Conservation (phyloP, 2,329 filamentous ascomycete genomes). For the Emergomyces pasteurianus region DNA sequence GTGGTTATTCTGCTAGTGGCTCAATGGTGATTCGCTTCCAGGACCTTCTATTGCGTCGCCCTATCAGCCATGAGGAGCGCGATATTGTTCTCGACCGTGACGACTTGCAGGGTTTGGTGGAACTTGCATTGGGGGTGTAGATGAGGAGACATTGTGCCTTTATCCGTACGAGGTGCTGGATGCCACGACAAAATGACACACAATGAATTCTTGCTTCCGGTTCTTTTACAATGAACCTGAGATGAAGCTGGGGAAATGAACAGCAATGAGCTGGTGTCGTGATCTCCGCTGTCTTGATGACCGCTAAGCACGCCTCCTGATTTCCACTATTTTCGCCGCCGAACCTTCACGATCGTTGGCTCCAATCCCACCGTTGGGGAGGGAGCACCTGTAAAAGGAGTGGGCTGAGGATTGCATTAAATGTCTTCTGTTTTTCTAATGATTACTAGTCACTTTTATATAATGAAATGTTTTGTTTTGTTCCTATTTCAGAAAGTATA, state of each 20-base stretch:
- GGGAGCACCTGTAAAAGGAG: neutral
- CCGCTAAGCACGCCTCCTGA: neutral
- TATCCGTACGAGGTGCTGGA: neutral
- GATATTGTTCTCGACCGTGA: constrained; percentile 3
- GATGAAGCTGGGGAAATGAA: no score
- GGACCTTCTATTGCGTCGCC: constrained; percentile 1
- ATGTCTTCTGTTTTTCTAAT: neutral
- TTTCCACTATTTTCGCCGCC: neutral
- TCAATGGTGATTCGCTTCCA: constrained; percentile 4
- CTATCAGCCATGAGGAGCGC: neutral
- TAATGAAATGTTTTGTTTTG: neutral
- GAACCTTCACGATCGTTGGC: neutral
- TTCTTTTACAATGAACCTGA: no score
- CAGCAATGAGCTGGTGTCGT: neutral
- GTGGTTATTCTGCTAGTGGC: neutral
- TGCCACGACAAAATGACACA: no score
- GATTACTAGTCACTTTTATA: no score
- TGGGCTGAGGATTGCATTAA: neutral
- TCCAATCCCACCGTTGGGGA: neutral
- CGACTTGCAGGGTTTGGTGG: neutral
- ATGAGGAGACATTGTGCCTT: neutral
- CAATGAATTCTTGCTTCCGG: no score
- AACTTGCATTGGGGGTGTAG: neutral
- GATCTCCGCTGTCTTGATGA: neutral
- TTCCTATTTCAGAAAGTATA: neutral